Evolutionary conservation across 2,329 filamentous ascomycete species (phyloP), one percentile per base, ranked within the genome.

Genomic region (Clarireedia paspali): DNA sequence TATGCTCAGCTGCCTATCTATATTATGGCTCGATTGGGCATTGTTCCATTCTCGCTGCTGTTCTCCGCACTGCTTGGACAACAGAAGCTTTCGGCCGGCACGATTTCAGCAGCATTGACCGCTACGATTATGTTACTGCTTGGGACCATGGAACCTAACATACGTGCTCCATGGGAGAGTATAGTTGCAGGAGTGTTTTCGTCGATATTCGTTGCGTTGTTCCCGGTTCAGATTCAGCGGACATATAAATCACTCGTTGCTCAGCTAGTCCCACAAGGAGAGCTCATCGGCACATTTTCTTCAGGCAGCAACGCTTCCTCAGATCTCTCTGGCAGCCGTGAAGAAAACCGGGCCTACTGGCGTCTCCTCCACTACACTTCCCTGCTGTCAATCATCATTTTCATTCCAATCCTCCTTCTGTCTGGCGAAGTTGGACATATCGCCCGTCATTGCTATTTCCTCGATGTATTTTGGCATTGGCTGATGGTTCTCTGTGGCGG

Each of bases 381-480:
- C 3, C 60, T 76, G 3, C 68, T 80, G 26, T 75, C 76, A 3
- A 71, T 80, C 44, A 59, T 76, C 30, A 64, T 79, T 2, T 71
- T 79, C 42, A 70, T 74, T 1, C 77, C 77, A 1, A 71, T 79
- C 45, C 71, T 78, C 20, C 63, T 79, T 26, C 59, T 80, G 17
- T 76, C 74, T 2, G 77, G 77, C 34, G 77, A 80, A 52, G 61
- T 78, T 2, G 64, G 67, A 5, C 71, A 75, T 55, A 78, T 81
- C 36, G 70, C 70, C 52, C 72, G 74, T 17, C 79, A 80, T 58
- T 78, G 78, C 55, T 78, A 79, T 53, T 76, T 79, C 66, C 71
- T 80, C 10, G 77, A 80, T 56, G 75, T 79, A 1, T 76, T 76
- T 2, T 81, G 76, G 65, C 79, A 79, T 68, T 80, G 77, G 77